phyloP scores from a whole-genome alignment of 2,329 filamentous ascomycete genomes.

The Xylariaceae sp. region DNA sequence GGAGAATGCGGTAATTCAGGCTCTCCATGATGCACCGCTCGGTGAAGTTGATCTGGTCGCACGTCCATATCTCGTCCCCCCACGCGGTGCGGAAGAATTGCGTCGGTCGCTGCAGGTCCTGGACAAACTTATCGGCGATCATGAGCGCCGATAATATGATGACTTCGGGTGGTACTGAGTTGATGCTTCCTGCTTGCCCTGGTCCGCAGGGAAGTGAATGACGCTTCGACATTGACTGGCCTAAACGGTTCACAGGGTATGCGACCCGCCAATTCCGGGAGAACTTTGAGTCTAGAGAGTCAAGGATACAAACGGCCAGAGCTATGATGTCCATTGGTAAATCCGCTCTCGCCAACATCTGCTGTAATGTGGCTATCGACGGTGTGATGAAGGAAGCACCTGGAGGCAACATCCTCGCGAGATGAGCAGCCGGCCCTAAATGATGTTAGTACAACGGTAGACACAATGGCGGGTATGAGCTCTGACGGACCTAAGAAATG shows the following conservation, averaged over 20 bases:
- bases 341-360: slow-evolving; percentile 54
- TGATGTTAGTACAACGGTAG: slow-evolving; percentile 9
- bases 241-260: slow-evolving; percentile 44
- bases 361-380: slow-evolving; percentile 57
- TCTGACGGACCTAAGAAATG: slow-evolving; percentile 38
- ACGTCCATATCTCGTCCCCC: slow-evolving; percentile 55
- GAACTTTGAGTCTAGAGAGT: slow-evolving; percentile 60
- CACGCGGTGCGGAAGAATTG: slow-evolving; percentile 51
- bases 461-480: slow-evolving; percentile 9
- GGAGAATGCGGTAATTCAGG: slow-evolving; percentile 59
- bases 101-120: slow-evolving; percentile 54
- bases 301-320: slow-evolving; percentile 62
- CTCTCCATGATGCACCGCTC: slow-evolving; percentile 63
- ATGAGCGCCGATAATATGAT: slow-evolving; percentile 60
- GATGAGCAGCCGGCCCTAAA: slow-evolving; percentile 60
- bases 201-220: slow-evolving; percentile 45
- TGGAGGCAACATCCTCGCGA: slow-evolving; percentile 62
- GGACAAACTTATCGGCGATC: slow-evolving; percentile 62
- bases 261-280: slow-evolving; percentile 58
- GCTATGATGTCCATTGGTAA: slow-evolving; percentile 60
- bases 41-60: slow-evolving; percentile 59
- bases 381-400: slow-evolving; percentile 57
- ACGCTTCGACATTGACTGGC: slow-evolving; percentile 24
- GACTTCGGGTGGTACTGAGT: slow-evolving; percentile 58
- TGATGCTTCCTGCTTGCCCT: slow-evolving; percentile 46